Evolutionary conservation across 108 stramenopile species (phyloP), one percentile per base, ranked within the genome.

Genomic region (Cyclotella distinguenda): DNA sequence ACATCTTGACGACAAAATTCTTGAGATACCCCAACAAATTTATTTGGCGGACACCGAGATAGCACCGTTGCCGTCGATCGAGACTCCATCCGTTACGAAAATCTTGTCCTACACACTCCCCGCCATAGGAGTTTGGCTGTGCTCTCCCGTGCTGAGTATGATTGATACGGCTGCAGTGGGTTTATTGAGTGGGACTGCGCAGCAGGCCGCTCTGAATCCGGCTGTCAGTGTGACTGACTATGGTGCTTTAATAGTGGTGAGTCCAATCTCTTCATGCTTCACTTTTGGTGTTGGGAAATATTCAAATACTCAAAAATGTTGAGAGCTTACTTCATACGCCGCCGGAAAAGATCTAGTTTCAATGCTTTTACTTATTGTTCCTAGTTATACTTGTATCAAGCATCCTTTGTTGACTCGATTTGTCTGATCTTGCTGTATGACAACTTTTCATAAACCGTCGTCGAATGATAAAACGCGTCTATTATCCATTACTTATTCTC

Each of bases 71-170:
- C n/a, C 7, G 16, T 40, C 1, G 3, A 54, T 74, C 36, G 73
- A 70, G 31, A 66, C 85, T 9, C 91, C 91, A 12, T 53, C 59
- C 19, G 69, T 88, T 2, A 16, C 34, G 1, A 86, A 84, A 59
- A 93, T 93, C 60, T 71, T 93, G 3, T 80, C 69, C n/a, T 94
- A 86, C 68, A 86, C 88, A 43, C 66, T 91, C 60, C 89, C 93
- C 2, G 93, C 93, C 0, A 88, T 90, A 47, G 93, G 90, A 3
- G 85, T 94, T 11, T 94, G 89, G 89, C 59, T 90, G 11, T 94
- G 93, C 46, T 59, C 72, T 22, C 93, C 89, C 5, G 58, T 93
- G 0, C 60, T 93, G 10, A 88, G 86, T 30, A 70, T 93, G 74
- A 93, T 93, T 64, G 91, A 93, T 49, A 89, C 91, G 9, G 80